Base-by-base conservation (phyloP, 495 filamentous ascomycete species). In the Rostrohypoxylon terebratum region DNA sequence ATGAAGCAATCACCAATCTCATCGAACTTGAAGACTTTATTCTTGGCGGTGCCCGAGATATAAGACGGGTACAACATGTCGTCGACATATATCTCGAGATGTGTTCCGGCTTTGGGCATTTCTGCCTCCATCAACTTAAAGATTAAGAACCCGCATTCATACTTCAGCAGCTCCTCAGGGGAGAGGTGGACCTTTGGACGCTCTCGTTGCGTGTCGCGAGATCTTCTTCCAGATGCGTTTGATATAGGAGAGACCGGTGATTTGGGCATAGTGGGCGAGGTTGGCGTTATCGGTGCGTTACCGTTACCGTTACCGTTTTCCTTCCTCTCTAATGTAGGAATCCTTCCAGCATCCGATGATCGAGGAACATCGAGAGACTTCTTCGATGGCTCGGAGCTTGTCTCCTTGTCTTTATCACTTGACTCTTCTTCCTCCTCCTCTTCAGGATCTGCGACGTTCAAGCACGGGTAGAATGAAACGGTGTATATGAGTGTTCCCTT, bases 1-100 rank as follows among this genome's bases (percentile, higher is more conserved):
- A 99, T 93, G 76, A 99, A 94, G 23, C 94, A 94, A 81, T 99
- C 96, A 25, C 96, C 94, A 65, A 93, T 92, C 82, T 98, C 96
- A 65, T 94, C 89, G 75, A 97, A 92, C 42, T 87, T 91, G 64
- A 87, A 84, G 1, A 86, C 81, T 66, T 85, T 90, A 5, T 84
- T 83, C 71, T 86, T 90, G 31, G 94, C 88, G 63, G 90, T 93
- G 8, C 90, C 86, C 13, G 93, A 94, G n/a, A 84, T 83, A 75
- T 96, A 98, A 1, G 94, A 90, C 1, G 96, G 92, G 86, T 95
- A 98, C 48, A 92, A 86, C 86, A 94, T 93, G 75, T 99, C 96
- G 79, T 99, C 96, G 81, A 98, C 94, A 50, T 96, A 76, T 18
- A 98, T 89, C 75, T 99, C 94, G 36, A 99, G 82, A 73, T 93